A percentile compares a stretch with the other conserved stretches of the same genome.
Conservation (phyloP, 306 rosid genomes). For the Medicago arabica region DNA sequence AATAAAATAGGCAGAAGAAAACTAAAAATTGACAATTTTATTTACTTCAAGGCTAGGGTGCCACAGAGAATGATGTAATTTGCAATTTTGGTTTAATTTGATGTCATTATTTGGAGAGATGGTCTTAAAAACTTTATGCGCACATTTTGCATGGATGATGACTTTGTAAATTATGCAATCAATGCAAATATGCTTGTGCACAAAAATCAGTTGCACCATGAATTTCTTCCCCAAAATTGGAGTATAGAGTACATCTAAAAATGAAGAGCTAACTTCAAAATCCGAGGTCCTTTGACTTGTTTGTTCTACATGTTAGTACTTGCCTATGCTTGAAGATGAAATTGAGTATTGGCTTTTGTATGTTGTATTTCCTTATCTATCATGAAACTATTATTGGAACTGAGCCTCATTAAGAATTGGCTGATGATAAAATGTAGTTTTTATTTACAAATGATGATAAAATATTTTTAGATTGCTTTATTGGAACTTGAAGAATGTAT, state of each 20-base stretch:
- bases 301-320: background rate
- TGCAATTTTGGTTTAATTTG: constrained; percentile 52
- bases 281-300: too few relatives aligned
- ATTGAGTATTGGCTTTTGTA: constrained; percentile 8
- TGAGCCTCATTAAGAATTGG: background rate
- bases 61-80: constrained; percentile 36
- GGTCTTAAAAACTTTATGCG: constrained; percentile 20
- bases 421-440: constrained; percentile 4
- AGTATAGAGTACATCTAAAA: background rate
- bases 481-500: background rate
- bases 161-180: background rate
- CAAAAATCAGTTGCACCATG: constrained; percentile 12
- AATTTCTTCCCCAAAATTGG: background rate
- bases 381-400: constrained; percentile 35
- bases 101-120: constrained; percentile 24
- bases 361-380: constrained; percentile 3
- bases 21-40: constrained; percentile 49
- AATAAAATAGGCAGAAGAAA: constrained; percentile 83
- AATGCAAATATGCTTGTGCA: background rate
- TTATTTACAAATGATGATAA: constrained; percentile 2
- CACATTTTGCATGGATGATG: constrained; percentile 1
- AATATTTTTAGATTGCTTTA: background rate
- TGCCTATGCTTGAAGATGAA: constrained; percentile 10
- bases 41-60: background rate
- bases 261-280: background rate